Evolutionary conservation across 345 rosid species (phyloP).

Genomic region (Acer saccharum): DNA sequence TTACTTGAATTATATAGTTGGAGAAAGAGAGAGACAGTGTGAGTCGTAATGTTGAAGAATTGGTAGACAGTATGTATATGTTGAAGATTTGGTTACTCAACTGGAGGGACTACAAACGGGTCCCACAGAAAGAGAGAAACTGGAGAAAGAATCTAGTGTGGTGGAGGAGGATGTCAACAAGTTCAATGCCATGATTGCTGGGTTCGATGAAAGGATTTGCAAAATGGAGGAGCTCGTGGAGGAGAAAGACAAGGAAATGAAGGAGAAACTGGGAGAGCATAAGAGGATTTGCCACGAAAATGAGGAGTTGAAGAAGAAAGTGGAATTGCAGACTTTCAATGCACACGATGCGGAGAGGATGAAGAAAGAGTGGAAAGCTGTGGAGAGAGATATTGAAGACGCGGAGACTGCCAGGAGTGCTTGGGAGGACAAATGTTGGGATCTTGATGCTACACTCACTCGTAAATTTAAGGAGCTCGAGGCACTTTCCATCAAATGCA

Average conservation of each 20-base stretch:
- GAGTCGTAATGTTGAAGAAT: conserved; percentile 36
- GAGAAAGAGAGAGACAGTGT: conserved; percentile 1
- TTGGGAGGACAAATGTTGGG: conserved; percentile 73
- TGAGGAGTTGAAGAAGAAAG: conserved; percentile 66
- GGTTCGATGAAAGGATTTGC: conserved; percentile 40
- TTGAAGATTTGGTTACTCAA: conserved; percentile 48
- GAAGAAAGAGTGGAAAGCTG: conserved; percentile 85
- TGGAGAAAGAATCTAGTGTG: conserved; percentile 55
- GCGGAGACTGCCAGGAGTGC: conserved; percentile 62
- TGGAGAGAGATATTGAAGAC: conserved; percentile 77
- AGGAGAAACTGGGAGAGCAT: conserved; percentile 62
- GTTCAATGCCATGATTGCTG: conserved; percentile 55
- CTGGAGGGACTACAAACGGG: conserved; percentile 33
- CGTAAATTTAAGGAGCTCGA: conserved; percentile 71
- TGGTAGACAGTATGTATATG: conserved; percentile 38
- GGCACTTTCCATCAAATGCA: conserved; percentile 66
- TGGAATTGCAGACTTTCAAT: conserved; percentile 73
- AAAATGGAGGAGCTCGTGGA: conserved; percentile 50
- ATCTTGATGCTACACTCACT: conserved; percentile 45
- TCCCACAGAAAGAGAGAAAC: conserved; percentile 55
- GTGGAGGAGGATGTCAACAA: conserved; percentile 75
- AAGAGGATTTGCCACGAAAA: conserved; percentile 61
- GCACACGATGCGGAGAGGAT: conserved; percentile 84
- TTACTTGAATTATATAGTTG: too few relatives aligned
- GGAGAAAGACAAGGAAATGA: conserved; percentile 60